phyloP scores from a whole-genome alignment of 1,284 basidiomycete species.

The Ganoderma resinaceum region DNA sequence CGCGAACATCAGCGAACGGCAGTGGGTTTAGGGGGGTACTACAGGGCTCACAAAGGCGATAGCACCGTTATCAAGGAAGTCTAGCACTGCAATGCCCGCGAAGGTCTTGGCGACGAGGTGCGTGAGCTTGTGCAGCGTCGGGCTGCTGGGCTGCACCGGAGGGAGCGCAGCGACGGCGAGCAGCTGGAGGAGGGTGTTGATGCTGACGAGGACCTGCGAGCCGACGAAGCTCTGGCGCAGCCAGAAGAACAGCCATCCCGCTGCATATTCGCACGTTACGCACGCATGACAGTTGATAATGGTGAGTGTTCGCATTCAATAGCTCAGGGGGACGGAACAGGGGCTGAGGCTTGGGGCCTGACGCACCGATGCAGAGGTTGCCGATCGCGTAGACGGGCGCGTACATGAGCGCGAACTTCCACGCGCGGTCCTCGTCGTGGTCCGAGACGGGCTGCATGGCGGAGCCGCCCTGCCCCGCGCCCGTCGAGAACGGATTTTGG shows the following conservation, averaged over 20 bases:
- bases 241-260: constrained; percentile 46
- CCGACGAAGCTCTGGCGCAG: constrained; percentile 38
- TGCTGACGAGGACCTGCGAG: constrained; percentile 41
- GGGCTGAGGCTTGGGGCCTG: too few species aligned
- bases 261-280: constrained; percentile 25
- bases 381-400: constrained; percentile 44
- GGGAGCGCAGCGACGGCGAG: constrained; percentile 39
- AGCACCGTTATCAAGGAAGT: constrained; percentile 45
- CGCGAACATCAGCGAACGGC: background rate
- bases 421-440: constrained; percentile 30
- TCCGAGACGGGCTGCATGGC: constrained; percentile 9
- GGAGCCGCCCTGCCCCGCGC: background rate
- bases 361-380: constrained; percentile 44
- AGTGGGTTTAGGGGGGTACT: background rate
- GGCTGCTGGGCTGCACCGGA: constrained; percentile 30
- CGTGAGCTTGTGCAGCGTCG: constrained; percentile 35
- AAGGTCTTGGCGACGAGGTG: constrained; percentile 44
- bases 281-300: too few species aligned
- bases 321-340: background rate
- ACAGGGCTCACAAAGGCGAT: constrained; percentile 36
- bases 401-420: constrained; percentile 37
- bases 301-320: background rate
- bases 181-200: constrained; percentile 44
- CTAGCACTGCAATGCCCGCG: constrained; percentile 44
- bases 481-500: background rate